Base-by-base conservation (phyloP, 495 filamentous ascomycete species). In the Aspergillus steynii region DNA sequence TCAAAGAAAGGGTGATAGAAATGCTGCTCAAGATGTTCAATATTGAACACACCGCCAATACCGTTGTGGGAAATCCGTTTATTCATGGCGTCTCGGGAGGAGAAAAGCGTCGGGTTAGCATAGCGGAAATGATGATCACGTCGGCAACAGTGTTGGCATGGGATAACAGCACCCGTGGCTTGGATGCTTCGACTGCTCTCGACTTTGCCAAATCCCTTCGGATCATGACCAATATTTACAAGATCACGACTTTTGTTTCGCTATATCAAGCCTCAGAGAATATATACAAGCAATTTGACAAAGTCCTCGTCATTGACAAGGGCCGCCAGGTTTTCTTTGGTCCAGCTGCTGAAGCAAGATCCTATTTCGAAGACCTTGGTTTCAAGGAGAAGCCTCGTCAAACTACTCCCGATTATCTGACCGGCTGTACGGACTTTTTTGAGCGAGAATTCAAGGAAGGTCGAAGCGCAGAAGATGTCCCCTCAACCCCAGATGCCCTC, bases 251-350 rank as follows among this genome's bases (percentile, higher is more conserved):
- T 0, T 92, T 93, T 53, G 90, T 92, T 4, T 90, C 88, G 0
- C 77, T 94, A 1, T 96, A 94, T 65, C 91, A 96, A 66, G 91
- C 91, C 0, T 88, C 85, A 3, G 90, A 96, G 71, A 89, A 84
- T 63, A 96, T 96, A 55, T 96, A 94, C 74, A 82, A 81, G 29
- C 85, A 88, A 51, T 97, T 97, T 63, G 92, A 97, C 76, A 96
- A 95, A 66, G 90, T 95, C 5, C 72, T 94, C 29, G 87, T 96
- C 20, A 90, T 96, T 53, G 89, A 96, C 60, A 81, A 83, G 31
- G 93, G 93, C 15, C 83, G 79, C 14, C 83, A 94, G 69, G 88
- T 95, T 2, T 96, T 89, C 76, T 95, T 92, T 63, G 93, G 93
- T 0, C 87, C 89, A 0, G 71, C 86, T 0, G 69, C 74, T 0